A percentile compares a stretch with the other conserved stretches of the same genome.
Evolutionary conservation across 2,329 filamentous ascomycete genomes (phyloP).

Genomic region (Sporothrix dimorphospora): DNA sequence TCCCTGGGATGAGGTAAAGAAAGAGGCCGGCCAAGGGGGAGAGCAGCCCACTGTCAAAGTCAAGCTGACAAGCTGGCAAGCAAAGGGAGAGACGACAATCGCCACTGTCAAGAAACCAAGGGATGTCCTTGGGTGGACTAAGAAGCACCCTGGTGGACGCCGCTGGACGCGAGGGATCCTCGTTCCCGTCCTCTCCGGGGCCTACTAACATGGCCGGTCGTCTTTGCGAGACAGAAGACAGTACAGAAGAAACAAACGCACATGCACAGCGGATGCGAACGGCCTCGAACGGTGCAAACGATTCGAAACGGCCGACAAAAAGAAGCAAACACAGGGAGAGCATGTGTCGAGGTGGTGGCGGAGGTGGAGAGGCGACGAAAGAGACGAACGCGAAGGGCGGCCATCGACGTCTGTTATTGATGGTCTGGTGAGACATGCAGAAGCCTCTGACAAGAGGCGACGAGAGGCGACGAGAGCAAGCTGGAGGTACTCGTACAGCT

Average conservation of each 20-base stretch:
- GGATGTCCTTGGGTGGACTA: neutral
- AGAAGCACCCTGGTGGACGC: neutral
- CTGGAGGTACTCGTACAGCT: neutral
- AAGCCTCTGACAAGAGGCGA: neutral
- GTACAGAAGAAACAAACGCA: no score
- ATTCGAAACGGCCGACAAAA: neutral
- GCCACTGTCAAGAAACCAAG: neutral
- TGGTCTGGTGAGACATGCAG: neutral
- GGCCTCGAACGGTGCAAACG: neutral
- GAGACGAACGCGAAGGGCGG: neutral
- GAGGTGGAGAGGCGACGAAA: neutral
- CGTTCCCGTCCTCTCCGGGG: neutral
- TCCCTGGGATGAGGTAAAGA: neutral
- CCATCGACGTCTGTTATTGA: neutral
- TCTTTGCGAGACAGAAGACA: neutral
- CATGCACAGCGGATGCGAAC: no score
- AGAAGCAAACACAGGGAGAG: conserved; percentile 5
- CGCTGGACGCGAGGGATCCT: neutral
- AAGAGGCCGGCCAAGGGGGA: no score
- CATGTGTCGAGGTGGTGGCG: conserved; percentile 16
- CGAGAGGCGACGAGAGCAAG: neutral
- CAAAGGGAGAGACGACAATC: neutral
- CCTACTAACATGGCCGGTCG: neutral
- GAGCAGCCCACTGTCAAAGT: no score
- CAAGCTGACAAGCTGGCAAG: neutral